Percentiles rank a stretch among this genome's conserved stretches.
Conservation (phyloP, 495 filamentous ascomycete genomes). For the Annulohypoxylon nitens region DNA sequence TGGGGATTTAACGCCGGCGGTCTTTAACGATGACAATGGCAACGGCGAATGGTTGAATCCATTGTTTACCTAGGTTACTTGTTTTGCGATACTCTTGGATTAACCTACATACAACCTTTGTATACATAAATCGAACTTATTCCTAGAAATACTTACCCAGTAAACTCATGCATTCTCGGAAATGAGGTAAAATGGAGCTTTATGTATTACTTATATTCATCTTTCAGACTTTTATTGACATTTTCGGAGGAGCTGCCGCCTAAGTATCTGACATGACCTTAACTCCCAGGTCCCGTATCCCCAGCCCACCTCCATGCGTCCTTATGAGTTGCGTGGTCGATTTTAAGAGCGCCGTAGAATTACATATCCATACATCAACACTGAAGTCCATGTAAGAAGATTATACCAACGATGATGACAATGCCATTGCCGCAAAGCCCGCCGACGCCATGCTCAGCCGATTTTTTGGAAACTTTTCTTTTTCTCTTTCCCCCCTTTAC, state of each 20-base stretch:
- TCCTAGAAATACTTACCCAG: not conserved
- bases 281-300: not conserved
- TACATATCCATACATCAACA: constrained; percentile 22
- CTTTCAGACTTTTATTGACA: constrained; percentile 1
- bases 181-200: not conserved
- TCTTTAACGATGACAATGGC: not conserved
- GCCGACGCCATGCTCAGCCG: constrained; percentile 40
- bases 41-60: constrained; percentile 3
- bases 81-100: not conserved
- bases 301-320: not conserved
- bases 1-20: constrained; percentile 60
- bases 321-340: constrained; percentile 25
- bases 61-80: not conserved
- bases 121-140: constrained; percentile 6
- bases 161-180: not conserved
- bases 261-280: not conserved
- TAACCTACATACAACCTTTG: not conserved
- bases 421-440: constrained; percentile 21
- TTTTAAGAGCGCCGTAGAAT: constrained; percentile 26
- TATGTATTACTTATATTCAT: not conserved
- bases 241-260: not conserved
- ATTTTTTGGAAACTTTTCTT: constrained; percentile 5
- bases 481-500: constrained; percentile 2
- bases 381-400: not conserved
- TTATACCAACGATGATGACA: constrained; percentile 18